Base-by-base conservation (phyloP, 2,329 filamentous ascomycete genomes). In the Ophiosphaerella herpotricha region DNA sequence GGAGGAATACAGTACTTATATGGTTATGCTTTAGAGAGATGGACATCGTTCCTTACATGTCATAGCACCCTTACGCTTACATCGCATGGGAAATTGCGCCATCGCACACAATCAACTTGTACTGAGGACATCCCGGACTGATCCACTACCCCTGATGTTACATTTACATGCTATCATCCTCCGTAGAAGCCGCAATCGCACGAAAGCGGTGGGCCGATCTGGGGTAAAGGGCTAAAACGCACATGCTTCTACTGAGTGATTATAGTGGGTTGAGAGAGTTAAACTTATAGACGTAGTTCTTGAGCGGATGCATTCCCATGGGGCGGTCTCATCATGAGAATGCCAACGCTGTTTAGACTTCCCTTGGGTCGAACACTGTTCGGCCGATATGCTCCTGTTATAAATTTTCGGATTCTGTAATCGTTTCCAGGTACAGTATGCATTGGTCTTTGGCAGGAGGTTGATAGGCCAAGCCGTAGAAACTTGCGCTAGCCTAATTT, bases 41-140 rank as follows among this genome's bases (percentile, higher is more conserved):
- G 48, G 42, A 36, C 7, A 31, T 36, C 39, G 45, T 50, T 29
- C 35, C 39, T 33, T 52, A 46, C 48, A 50, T 54, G 47, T 50
- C 47, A 51, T 44, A 45, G 43, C 40, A 48, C 39, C 46, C 48
- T 51, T 45, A 58, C 38, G 43, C 37, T 52, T 48, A 55, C 45
- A 31, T 39, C 39, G 55, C 34, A 32, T 39, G 43, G 42, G 21
- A 39, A 47, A 64, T 70, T 62, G 68, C 68, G 66, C 66, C 63
- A 71, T 71, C 67, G 68, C 68, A 70, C 67, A 68, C 67, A 65
- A 70, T 70, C 44, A 45, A 16, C 7, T 29, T 29, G 26, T 8
- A 29, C 26, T 29, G 6, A 29, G 26, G 26, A 29, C 7, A 8
- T 7, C 26, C 26, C 29, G 26, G 41, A 23, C 32, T 7, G 31